Conservation (phyloP, 169 alveolate genomes). For the Babesia microti region DNA sequence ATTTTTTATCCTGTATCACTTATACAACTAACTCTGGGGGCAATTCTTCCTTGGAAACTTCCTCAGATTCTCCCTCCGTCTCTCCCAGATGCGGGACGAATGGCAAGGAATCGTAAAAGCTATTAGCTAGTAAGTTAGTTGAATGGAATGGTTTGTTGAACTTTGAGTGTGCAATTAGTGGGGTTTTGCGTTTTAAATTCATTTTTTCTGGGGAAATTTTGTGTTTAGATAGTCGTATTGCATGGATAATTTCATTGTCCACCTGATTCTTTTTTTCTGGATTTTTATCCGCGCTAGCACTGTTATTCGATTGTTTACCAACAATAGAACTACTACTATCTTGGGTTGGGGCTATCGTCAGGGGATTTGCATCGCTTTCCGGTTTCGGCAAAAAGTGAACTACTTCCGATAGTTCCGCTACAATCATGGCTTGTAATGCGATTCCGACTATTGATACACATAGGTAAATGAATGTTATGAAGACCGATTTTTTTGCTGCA, state of each 20-base stretch:
- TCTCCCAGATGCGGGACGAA: slow-evolving; percentile 46
- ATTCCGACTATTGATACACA: slow-evolving; percentile 16
- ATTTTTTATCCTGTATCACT: too few species aligned
- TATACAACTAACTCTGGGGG: too few species aligned
- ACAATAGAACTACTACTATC: too few species aligned
- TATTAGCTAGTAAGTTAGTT: too few species aligned
- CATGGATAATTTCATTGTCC: not conserved
- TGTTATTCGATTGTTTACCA: too few species aligned
- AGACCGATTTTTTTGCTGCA: slow-evolving; percentile 26
- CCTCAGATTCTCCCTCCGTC: slow-evolving; percentile 51
- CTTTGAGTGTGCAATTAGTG: too few species aligned
- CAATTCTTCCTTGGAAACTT: slow-evolving; percentile 41
- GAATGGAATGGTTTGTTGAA: too few species aligned
- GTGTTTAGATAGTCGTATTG: too few species aligned
- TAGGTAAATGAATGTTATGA: slow-evolving; percentile 21
- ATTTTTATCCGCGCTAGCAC: slow-evolving; percentile 1
- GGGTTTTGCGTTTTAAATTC: too few species aligned
- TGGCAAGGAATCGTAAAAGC: slow-evolving; percentile 33
- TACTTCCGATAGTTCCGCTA: slow-evolving; percentile 39
- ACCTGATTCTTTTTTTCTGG: not conserved
- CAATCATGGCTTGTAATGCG: slow-evolving; percentile 17
- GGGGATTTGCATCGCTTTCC: too few species aligned
- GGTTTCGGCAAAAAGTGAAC: slow-evolving; percentile 48
- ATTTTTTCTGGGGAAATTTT: too few species aligned
- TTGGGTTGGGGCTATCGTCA: too few species aligned